These are phyloP conservation scores for Kurtzmaniella quercitrusa DNA, from an alignment of 1,139 yeast genomes.

Conservation along the genomic window DNA sequence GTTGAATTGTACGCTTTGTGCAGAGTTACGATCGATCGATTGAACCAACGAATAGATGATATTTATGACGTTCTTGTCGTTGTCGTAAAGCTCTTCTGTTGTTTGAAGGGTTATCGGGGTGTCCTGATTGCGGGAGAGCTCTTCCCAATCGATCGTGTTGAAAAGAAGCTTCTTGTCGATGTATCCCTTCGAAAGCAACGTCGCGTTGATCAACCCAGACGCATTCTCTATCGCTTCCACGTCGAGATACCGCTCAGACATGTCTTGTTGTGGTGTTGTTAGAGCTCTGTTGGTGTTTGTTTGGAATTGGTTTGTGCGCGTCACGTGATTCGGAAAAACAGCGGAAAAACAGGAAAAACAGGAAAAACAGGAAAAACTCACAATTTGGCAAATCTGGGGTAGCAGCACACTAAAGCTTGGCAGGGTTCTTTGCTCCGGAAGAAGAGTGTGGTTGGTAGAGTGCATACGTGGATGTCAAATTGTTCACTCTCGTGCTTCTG, in stretches of 20 bases:
- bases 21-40: conserved; percentile 35
- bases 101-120: background rate
- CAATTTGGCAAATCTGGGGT: background rate
- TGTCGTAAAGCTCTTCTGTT: conserved; percentile 32
- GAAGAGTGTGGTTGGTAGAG: too few relatives aligned
- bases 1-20: conserved; percentile 30
- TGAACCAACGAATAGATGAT: conserved; percentile 38
- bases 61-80: conserved; percentile 42
- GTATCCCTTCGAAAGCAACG: conserved; percentile 35
- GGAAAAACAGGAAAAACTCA: background rate
- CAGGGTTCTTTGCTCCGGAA: too few relatives aligned
- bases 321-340: background rate
- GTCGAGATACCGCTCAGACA: conserved; percentile 16
- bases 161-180: conserved; percentile 29
- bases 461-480: too few relatives aligned
- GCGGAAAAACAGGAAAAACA: background rate
- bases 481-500: too few relatives aligned
- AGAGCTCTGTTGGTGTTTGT: background rate
- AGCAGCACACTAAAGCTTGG: background rate
- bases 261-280: background rate
- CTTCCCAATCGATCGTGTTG: conserved; percentile 32
- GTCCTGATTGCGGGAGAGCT: conserved; percentile 11
- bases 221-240: conserved; percentile 34
- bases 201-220: conserved; percentile 35
- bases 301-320: background rate